A percentile compares a stretch with the other conserved stretches of the same genome.
These are phyloP conservation scores for Xylariales sp. DNA, from an alignment of 2,329 filamentous ascomycete species.

Conservation along the genomic window DNA sequence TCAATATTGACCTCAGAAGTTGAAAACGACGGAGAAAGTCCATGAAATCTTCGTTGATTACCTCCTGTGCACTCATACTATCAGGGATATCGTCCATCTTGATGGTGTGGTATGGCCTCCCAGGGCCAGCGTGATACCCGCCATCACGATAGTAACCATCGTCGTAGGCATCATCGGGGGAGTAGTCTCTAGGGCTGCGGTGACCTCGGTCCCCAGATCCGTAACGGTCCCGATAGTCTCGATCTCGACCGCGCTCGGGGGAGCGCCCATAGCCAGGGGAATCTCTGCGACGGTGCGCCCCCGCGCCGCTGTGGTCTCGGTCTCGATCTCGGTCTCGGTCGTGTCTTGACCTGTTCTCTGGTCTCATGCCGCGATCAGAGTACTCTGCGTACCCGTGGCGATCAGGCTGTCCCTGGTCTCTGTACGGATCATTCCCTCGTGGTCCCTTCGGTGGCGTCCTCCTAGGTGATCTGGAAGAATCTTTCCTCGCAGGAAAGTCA, in stretches of 20 bases:
- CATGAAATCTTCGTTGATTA: slow-evolving; percentile 7
- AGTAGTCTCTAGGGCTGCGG: slow-evolving; percentile 19
- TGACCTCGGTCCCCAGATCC: slow-evolving; percentile 13
- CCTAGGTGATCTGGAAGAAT: slow-evolving; percentile 27
- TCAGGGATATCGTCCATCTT: slow-evolving; percentile 28
- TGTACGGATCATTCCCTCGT: slow-evolving; percentile 22
- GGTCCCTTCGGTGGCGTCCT: slow-evolving; percentile 21
- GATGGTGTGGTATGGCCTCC: slow-evolving; percentile 25
- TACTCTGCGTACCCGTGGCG: slow-evolving; percentile 10
- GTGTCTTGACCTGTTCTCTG: slow-evolving; percentile 4
- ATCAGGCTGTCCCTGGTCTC: slow-evolving; percentile 15
- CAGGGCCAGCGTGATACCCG: slow-evolving; percentile 18
- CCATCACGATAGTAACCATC: slow-evolving; percentile 18
- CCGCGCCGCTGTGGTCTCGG: slow-evolving; percentile 9
- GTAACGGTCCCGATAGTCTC: slow-evolving; percentile 17
- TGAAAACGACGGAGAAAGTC: no score
- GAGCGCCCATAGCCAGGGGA: slow-evolving; percentile 10
- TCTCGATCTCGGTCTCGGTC: slow-evolving; percentile 17
- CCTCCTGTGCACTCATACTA: slow-evolving; percentile 21
- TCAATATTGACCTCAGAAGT: no score
- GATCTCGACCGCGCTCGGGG: slow-evolving; percentile 11
- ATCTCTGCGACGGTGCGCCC: slow-evolving; percentile 12
- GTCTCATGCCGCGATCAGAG: slow-evolving; percentile 8
- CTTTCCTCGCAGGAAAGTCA: slow-evolving; percentile 28
- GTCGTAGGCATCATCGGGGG: slow-evolving; percentile 20